Evolutionary conservation across 176 grass and related monocot genomes (phyloP), one percentile per base, ranked within the genome.

Genomic region (Phragmites australis): DNA sequence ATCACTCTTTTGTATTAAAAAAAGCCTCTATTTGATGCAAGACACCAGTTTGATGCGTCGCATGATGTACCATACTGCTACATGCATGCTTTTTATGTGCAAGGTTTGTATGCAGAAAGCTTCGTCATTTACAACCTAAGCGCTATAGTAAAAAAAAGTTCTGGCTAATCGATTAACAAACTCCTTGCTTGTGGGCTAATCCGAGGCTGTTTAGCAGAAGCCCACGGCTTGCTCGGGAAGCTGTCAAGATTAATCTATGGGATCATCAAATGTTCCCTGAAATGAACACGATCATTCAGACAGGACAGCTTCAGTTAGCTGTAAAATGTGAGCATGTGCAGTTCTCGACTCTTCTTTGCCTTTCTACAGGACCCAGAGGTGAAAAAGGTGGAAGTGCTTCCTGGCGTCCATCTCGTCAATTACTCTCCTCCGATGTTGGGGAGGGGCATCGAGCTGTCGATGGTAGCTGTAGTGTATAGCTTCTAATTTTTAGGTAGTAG

Each of bases 281-380:
- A 29, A 27, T 3, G 52, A 19, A 8, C 53, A 55, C 26, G 34
- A 75, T 69, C 54, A 29, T 32, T 25, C 37, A 22, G 51, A 82
- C 52, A 82, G 26, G 85, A 69, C 70, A 76, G 86, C 71, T 69
- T 57, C 23, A 58, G 75, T 59, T 88, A 88, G 50, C 86, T 84
- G 86, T 84, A 60, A 59, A 78, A 68, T 55, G 31, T 43, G 58
- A 19, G 49, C 18, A 41, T 50, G 6, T 39, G 29, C 43, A 41
- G n/a, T n/a, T n/a, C n/a, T n/a, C n/a, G n/a, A n/a, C n/a, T n/a
- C n/a, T n/a, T n/a, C n/a, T n/a, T n/a, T n/a, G n/a, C n/a, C n/a
- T n/a, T n/a, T n/a, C n/a, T n/a, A n/a, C n/a, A n/a, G n/a, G n/a
- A n/a, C n/a, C n/a, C n/a, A n/a, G n/a, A n/a, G n/a, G n/a, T n/a